phyloP scores from a whole-genome alignment of 352 stramenopile species.

The Phytopythium oedochilum region DNA sequence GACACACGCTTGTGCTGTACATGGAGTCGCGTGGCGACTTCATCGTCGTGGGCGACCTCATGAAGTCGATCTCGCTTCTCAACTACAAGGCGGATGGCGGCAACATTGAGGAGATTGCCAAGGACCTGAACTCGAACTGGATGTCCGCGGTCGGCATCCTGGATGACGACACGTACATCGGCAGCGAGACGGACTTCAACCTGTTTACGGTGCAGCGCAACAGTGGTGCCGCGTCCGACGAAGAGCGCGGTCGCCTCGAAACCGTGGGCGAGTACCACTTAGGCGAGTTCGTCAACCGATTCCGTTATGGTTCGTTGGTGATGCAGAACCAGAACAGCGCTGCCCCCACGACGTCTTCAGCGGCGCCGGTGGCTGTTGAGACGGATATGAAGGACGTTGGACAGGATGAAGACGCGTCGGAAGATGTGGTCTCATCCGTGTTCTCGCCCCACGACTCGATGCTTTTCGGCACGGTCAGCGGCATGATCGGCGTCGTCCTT shows the following conservation, averaged over 20 bases:
- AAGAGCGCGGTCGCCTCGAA: constrained; percentile 91
- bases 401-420: neutral
- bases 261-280: constrained; percentile 94
- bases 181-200: constrained; percentile 94
- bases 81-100: constrained; percentile 92
- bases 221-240: constrained; percentile 88
- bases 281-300: constrained; percentile 96
- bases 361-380: neutral
- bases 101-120: constrained; percentile 93
- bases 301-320: constrained; percentile 92
- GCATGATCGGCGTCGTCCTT: constrained; percentile 94
- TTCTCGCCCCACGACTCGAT: constrained; percentile 38
- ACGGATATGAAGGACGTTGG: constrained; percentile 56
- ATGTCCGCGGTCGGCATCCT: constrained; percentile 94
- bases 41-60: constrained; percentile 95
- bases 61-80: constrained; percentile 95
- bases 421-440: neutral
- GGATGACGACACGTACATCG: constrained; percentile 94
- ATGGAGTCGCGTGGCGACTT: constrained; percentile 94
- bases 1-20: constrained; percentile 94
- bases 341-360: constrained; percentile 4
- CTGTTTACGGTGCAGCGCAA: constrained; percentile 94
- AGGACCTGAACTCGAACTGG: constrained; percentile 97
- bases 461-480: constrained; percentile 95
- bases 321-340: constrained; percentile 81